Evolutionary conservation across 305 asterid species (phyloP).

Genomic region (Fraxinus dipetala): DNA sequence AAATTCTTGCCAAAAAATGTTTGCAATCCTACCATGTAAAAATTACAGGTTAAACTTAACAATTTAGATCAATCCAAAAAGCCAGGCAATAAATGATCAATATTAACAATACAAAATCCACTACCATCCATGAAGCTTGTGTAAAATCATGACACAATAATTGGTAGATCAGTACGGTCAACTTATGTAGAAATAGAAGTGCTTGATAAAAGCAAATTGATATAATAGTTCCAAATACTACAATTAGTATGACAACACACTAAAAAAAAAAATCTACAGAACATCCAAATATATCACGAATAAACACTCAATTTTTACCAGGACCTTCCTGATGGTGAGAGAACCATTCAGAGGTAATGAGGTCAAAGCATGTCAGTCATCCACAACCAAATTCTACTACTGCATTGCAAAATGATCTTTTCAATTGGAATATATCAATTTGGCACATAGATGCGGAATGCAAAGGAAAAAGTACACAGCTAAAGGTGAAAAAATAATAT

Average conservation of each 20-base stretch:
- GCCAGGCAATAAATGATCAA: neutral
- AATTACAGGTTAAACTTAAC: neutral
- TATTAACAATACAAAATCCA: neutral
- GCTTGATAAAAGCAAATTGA: neutral
- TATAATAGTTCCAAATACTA: neutral
- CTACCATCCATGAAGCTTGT: neutral
- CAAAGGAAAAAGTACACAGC: neutral
- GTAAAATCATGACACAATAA: neutral
- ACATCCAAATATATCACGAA: neutral
- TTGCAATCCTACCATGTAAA: slow-evolving; percentile 13
- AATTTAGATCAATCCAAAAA: neutral
- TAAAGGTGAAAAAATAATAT: neutral
- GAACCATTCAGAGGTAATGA: neutral
- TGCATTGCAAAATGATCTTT: neutral
- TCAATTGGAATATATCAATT: neutral
- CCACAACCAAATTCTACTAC: neutral
- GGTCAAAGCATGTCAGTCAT: neutral
- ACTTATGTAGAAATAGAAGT: neutral
- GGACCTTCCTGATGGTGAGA: neutral
- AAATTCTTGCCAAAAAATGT: neutral
- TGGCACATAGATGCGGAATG: slow-evolving; percentile 2
- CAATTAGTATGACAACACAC: neutral
- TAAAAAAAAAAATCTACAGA: slow-evolving; percentile 5
- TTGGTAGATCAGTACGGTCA: neutral
- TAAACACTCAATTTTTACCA: neutral